Evolutionary conservation across 129 eudicot genomes (phyloP), one percentile per base, ranked within the genome.

Genomic region (Arctium lappa): DNA sequence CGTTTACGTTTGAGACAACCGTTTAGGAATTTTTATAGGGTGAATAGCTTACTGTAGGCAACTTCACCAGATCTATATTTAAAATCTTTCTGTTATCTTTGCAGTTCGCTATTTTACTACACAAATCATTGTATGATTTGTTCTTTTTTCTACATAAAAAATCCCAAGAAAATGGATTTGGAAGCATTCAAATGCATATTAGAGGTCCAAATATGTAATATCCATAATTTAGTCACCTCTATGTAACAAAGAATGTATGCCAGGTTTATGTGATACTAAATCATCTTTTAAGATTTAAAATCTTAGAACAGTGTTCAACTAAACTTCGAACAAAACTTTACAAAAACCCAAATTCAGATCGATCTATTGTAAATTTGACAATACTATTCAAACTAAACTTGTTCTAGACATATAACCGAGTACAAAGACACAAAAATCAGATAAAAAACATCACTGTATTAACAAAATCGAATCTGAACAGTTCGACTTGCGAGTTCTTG

Each of bases 1-100:
- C 77, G 11, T 82, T 15, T 78, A 78, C n/a, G 60, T 5, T 74
- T 15, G 15, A 80, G 72, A 53, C 38, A 72, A 73, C 44, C 3
- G 37, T 18, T 60, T 37, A 50, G 72, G 84, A 53, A 60, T 37
- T 22, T 80, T 40, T 62, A 74, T 30, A 13, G 37, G 84, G 44
- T 37, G 27, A 22, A 53, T 81, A 36, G 46, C 15, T 29, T 27
- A 66, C 27, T 66, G 34, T 66, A 18, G 34, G 27, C 71, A 27
- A 66, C 71, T 66, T 22, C 71, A 66, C 71, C 34, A 3, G 4
- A 63, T 78, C 12, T 63, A 27, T 5, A 18, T 66, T 18, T 29
- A 9, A 66, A 66, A 27, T 37, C 30, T 76, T 76, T 63, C 9
- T 6, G 63, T 75, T 34, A 75, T 48, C 42, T 31, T 13, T 76